phyloP scores from a whole-genome alignment of 495 filamentous ascomycete genomes.

The Aspergillus mulundensis region DNA sequence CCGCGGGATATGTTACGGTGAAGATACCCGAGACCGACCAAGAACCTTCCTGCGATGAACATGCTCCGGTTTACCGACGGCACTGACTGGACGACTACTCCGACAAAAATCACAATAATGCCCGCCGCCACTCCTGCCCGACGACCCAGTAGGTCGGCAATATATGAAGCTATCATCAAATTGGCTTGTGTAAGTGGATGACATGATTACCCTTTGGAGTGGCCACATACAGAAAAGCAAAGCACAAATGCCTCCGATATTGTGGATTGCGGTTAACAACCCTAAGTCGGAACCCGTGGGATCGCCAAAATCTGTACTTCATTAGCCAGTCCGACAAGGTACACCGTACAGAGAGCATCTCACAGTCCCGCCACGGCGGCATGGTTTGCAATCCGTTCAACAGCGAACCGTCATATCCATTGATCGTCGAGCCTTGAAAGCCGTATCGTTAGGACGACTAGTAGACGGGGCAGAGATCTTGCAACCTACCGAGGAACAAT shows the following conservation, averaged over 20 bases:
- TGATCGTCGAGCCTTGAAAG: neutral
- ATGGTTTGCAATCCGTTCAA: conserved; percentile 4
- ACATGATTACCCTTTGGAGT: neutral
- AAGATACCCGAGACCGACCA: conserved; percentile 5
- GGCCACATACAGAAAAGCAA: conserved; percentile 1
- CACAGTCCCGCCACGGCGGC: conserved; percentile 1
- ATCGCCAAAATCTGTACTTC: neutral
- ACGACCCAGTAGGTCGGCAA: conserved; percentile 1
- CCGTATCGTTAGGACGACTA: neutral
- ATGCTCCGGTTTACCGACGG: neutral
- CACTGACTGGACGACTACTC: neutral
- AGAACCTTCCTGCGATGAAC: conserved; percentile 4
- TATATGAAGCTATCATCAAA: neutral
- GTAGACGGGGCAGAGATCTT: neutral
- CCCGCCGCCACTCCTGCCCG: neutral
- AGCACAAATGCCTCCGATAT: conserved; percentile 2
- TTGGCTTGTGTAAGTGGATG: no score
- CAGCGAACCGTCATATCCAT: conserved; percentile 2
- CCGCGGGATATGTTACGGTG: neutral
- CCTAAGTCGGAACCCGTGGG: neutral
- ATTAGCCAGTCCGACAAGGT: neutral
- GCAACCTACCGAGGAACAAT: neutral
- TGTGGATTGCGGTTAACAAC: conserved; percentile 4
- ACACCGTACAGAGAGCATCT: neutral
- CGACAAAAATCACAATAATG: neutral